These are phyloP conservation scores for Cryptococcus deneoformans DNA, from an alignment of 1,284 basidiomycete species.

Conservation along the genomic window DNA sequence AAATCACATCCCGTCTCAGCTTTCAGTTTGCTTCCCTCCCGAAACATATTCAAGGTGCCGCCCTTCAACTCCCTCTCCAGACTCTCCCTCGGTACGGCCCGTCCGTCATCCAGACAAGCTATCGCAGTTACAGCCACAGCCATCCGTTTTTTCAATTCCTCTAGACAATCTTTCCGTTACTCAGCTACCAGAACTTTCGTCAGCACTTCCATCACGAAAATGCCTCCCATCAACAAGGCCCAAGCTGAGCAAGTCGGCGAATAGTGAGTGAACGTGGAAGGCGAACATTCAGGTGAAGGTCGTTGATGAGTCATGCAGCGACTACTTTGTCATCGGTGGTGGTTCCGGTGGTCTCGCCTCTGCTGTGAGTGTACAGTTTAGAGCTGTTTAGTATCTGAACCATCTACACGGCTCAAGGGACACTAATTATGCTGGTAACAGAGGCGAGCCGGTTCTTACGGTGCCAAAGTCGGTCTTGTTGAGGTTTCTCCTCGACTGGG, in stretches of 20 bases:
- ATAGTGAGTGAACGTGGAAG: conserved; percentile 33
- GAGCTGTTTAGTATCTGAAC: background rate
- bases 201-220: conserved; percentile 21
- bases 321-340: conserved; percentile 49
- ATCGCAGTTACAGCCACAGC: background rate
- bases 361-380: conserved; percentile 32
- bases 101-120: conserved; percentile 2
- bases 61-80: conserved; percentile 4
- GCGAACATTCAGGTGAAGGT: background rate
- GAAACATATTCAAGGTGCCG: conserved; percentile 8
- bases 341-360: conserved; percentile 50
- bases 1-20: too few relatives aligned
- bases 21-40: background rate
- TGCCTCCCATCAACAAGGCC: conserved; percentile 46
- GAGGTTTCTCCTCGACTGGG: conserved; percentile 76
- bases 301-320: conserved; percentile 19
- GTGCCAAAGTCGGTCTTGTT: conserved; percentile 88
- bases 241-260: conserved; percentile 39
- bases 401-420: background rate
- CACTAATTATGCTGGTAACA: conserved; percentile 48
- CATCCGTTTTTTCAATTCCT: background rate
- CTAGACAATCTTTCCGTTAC: background rate
- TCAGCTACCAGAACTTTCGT: conserved; percentile 19
- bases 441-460: conserved; percentile 89
- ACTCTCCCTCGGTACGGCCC: conserved; percentile 2